Base-by-base conservation (phyloP, 352 stramenopile genomes). In the Phytophthora hybrid region DNA sequence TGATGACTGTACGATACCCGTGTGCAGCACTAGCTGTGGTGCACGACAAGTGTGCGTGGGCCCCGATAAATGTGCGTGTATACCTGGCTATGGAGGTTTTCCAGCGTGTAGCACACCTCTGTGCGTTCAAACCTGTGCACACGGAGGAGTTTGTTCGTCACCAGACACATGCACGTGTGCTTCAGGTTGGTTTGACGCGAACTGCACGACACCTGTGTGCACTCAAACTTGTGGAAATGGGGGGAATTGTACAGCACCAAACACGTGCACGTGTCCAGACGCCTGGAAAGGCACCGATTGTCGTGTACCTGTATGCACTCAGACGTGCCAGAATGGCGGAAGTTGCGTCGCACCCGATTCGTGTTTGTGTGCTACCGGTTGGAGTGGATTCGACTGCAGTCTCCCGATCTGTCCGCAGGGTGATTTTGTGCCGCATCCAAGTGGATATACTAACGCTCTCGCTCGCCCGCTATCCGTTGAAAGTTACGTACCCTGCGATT, bases 201-300 rank as follows among this genome's bases (percentile, higher is more conserved):
- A 99, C 76, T 99, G 97, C 76, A 98, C 96, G 3, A 99, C 97
- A 5, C 97, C 97, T 0, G 96, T 99, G 26, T 99, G 97, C 65
- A 62, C 82, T 7, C 93, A 99, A 76, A 99, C 97, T 9, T 99
- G 97, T 78, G 97, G 96, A 0, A 99, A 99, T 76, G 91, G 93
- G 18, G 97, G 94, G 0, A 98, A 99, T 66, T 99, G 97, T 73
- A 99, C 94, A 8, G 87, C 83, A 3, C 93, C 96, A 0, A 85
- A 97, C 71, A 92, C 77, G 1, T 99, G 97, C 76, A 90, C 84
- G 29, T 99, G 97, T 67, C 71, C 93, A 0, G 71, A 65, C 7
- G 82, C 97, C 26, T 99, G 95, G 95, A 81, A 84, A 66, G 97
- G 97, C 13, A 26, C 51, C 16, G 97, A 99, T 78, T 99, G 97